Base-by-base conservation (phyloP, 2,329 filamentous ascomycete genomes). In the Calonectria pseudoturangicola region DNA sequence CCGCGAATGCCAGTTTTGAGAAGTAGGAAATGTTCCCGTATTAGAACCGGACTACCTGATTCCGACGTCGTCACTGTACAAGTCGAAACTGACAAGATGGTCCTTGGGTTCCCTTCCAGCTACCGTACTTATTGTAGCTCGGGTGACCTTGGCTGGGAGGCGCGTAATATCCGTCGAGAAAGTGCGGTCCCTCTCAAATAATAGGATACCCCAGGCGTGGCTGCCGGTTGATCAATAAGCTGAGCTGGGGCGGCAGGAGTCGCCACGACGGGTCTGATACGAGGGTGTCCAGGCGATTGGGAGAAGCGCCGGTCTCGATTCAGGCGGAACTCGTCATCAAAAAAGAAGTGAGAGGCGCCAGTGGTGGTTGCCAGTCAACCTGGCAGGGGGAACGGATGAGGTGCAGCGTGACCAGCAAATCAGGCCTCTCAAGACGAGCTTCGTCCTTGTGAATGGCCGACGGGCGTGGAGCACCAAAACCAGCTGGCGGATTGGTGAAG, bases 381-480 rank as follows among this genome's bases (percentile, higher is more conserved):
- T 60, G 71, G 39, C 78, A 79, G 76, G 78, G 78, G 78, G 71
- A 66, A 25, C 60, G 66, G 66, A 72, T 66, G 70, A 65, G 65
- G 58, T 75, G 75, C 75, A 79, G 76, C 68, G 69, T 69, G 69
- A 43, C 67, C 56, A 73, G 71, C 78, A 79, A 79, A 79, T 79
- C 78, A 79, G 70, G 77, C 64, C 75, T 58, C 66, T 69, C 50
- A 77, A 68, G 70, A 56, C 54, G 45, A 72, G 58, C 67, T 68
- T 77, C 51, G 62, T 73, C 58, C 66, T 73, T 76, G 67, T 79
- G 78, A 80, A 78, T 79, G 78, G 78, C 70, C 71, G 74, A 72
- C 45, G 70, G 66, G 67, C 74, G 74, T 74, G 75, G 75, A 74
- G 77, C 60, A 54, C 58, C 63, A 63, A 64, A 68, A 66, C 66